Base-by-base conservation (phyloP, 208 protist genomes). In the Leishmania gerbilli region DNA sequence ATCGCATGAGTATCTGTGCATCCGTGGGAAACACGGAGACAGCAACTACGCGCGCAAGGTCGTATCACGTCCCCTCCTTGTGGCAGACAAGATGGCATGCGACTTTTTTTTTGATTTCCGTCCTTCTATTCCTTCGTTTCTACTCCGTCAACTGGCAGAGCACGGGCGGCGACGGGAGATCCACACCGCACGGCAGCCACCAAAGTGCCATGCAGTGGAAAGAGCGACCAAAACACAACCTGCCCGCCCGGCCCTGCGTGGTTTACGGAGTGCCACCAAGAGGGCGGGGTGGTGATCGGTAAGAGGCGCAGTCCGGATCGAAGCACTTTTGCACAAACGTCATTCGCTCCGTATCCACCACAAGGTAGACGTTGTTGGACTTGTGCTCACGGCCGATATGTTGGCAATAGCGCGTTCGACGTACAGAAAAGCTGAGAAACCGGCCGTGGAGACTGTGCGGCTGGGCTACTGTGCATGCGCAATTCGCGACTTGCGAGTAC, bases 251-350 rank as follows among this genome's bases (percentile, higher is more conserved):
- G 5, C 31, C 2, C 13, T 62, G 60, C 31, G 31, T n/a, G 21
- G 5, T 19, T 27, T 27, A 24, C 1, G 56, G 9, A 53, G 37
- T n/a, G 74, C 24, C 74, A 31, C 65, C 53, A n/a, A 85, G 64
- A 24, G 19, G 53, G 8, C 45, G 72, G 8, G 84, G 74, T 42
- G 83, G 60, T 1, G 84, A 89, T 21, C 87, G 84, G 71, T 87
- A 97, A 7, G 77, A 45, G 1, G 74, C 82, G 81, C 94, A 97
- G 53, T 97, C 94, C 8, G 94, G 91, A 74, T 97, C 94, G 76
- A 94, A 94, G 77, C 94, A 97, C 83, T 95, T 96, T 68, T 96
- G 94, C 71, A 88, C 84, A 87, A 87, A 93, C 0, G 85, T 87
- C 27, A 65, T 51, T 27, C 77, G 74, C 42, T 84, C 47, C 9